Conservation (phyloP, 768 basidiomycete genomes). For the Mrakia gelida region DNA sequence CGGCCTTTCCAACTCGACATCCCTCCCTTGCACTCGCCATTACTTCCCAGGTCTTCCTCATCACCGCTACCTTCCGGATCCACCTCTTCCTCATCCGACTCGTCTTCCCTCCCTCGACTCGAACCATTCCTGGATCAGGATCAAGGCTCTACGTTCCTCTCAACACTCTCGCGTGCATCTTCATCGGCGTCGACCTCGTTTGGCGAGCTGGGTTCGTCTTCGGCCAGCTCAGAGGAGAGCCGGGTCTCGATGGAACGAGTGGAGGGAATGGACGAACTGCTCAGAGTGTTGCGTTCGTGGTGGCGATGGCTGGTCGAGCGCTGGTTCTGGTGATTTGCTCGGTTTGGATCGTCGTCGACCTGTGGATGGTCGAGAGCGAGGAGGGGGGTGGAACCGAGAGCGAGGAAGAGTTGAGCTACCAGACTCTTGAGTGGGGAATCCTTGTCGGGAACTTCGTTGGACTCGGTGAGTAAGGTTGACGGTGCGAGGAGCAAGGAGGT, state of each 20-base stretch:
- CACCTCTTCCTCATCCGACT: background rate
- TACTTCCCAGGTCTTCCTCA: background rate
- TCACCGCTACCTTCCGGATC: background rate
- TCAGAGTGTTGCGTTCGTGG: background rate
- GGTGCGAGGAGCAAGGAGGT: background rate
- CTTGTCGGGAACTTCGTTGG: background rate
- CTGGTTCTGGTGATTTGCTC: background rate
- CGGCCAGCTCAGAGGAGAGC: background rate
- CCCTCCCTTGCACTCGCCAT: background rate
- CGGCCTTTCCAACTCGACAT: background rate
- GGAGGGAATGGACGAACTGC: background rate
- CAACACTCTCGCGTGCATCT: background rate
- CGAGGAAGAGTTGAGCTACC: background rate
- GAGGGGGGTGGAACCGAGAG: background rate
- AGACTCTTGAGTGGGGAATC: background rate
- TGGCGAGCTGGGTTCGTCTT: background rate
- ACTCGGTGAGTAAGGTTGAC: background rate
- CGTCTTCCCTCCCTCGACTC: background rate
- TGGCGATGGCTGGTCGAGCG: background rate
- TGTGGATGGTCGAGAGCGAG: background rate
- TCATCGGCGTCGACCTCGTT: background rate
- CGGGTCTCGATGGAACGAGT: background rate
- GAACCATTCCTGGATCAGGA: background rate
- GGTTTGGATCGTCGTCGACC: background rate
- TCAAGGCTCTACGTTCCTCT: background rate